phyloP scores from a whole-genome alignment of 352 stramenopile genomes.

The Blastocystis hominis region DNA sequence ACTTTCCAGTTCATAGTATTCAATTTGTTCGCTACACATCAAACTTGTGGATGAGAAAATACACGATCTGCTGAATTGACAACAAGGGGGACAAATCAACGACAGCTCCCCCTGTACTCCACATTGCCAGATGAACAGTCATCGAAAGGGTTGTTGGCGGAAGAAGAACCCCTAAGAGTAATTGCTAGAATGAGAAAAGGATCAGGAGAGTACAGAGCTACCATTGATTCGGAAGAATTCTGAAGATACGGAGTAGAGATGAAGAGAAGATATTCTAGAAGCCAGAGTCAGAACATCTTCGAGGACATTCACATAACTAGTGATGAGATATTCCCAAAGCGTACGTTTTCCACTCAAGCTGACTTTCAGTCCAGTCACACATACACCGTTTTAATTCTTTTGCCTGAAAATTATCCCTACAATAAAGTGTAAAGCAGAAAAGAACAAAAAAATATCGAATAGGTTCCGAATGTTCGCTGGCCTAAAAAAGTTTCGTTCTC shows the following conservation, averaged over 20 bases:
- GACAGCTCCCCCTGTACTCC: constrained; percentile 1
- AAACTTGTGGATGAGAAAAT: neutral
- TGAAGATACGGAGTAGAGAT: neutral
- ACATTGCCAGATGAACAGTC: constrained; percentile 9
- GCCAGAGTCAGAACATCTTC: constrained; percentile 27
- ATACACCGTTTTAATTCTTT: neutral
- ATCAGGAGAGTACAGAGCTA: neutral
- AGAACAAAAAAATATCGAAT: constrained; percentile 16
- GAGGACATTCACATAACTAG: constrained; percentile 9
- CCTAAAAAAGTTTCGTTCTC: neutral
- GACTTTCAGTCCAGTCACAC: neutral
- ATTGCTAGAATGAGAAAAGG: constrained; percentile 2
- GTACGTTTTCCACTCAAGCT: neutral
- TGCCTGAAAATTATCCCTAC: constrained; percentile 5
- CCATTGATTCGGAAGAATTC: neutral
- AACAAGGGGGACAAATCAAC: neutral
- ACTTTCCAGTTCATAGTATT: neutral
- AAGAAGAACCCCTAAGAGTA: neutral
- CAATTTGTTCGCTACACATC: neutral
- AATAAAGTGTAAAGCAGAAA: neutral
- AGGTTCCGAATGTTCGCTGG: neutral
- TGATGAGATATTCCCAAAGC: neutral
- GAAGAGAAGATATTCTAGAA: neutral
- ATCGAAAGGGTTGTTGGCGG: neutral
- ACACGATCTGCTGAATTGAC: neutral